phyloP scores from a whole-genome alignment of 1,139 yeast species.

The Protomyces inouyei region DNA sequence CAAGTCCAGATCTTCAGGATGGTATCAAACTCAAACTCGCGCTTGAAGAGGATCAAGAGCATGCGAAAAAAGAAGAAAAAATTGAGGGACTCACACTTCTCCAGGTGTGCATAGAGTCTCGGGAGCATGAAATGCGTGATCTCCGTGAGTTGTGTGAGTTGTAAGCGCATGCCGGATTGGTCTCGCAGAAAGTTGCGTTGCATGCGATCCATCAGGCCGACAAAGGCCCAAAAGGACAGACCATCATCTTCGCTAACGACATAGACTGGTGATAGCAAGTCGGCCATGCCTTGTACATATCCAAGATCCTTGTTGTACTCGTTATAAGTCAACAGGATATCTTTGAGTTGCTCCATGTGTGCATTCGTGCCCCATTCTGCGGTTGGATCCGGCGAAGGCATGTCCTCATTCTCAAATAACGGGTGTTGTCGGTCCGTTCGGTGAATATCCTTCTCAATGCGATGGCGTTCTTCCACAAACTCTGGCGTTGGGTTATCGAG shows the following conservation, averaged over 20 bases:
- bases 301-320: constrained; percentile 80
- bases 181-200: constrained; percentile 82
- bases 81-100: constrained; percentile 80
- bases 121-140: constrained; percentile 87
- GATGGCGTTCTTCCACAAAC: constrained; percentile 81
- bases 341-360: constrained; percentile 58
- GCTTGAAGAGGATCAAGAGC: constrained; percentile 90
- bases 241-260: constrained; percentile 72
- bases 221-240: constrained; percentile 82
- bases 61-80: constrained; percentile 90
- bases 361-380: constrained; percentile 37
- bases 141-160: constrained; percentile 75
- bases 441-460: constrained; percentile 90
- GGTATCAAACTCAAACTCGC: constrained; percentile 81
- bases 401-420: constrained; percentile 54
- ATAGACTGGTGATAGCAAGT: constrained; percentile 79
- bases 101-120: constrained; percentile 71
- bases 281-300: constrained; percentile 98
- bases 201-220: constrained; percentile 88
- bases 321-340: constrained; percentile 78
- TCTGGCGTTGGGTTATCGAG: constrained; percentile 56
- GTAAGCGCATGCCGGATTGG: constrained; percentile 87
- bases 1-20: constrained; percentile 83
- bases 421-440: constrained; percentile 79
- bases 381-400: constrained; percentile 51